Percentiles rank a stretch among this genome's conserved stretches.
Conservation (phyloP, 2,329 filamentous ascomycete genomes). For the Fusarium papillatum region DNA sequence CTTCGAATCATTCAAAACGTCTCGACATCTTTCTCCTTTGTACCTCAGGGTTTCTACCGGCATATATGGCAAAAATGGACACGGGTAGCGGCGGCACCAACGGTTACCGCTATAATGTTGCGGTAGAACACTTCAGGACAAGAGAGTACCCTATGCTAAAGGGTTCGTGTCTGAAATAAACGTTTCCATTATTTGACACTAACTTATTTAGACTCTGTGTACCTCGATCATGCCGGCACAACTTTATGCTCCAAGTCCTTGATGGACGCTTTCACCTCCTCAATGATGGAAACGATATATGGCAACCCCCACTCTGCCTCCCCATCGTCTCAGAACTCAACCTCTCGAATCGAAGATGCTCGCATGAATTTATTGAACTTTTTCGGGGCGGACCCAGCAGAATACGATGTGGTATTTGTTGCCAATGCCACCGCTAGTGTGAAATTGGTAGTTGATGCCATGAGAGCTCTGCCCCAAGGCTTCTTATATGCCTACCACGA, state of each 20-base stretch:
- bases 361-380: conserved; percentile 80
- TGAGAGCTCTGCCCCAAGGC: conserved; percentile 76
- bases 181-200: background rate
- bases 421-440: conserved; percentile 93
- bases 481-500: conserved; percentile 89
- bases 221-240: conserved; percentile 97
- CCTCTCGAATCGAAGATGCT: conserved; percentile 80
- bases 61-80: conserved; percentile 9
- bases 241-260: conserved; percentile 85
- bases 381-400: conserved; percentile 83
- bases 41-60: background rate
- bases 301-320: conserved; percentile 95
- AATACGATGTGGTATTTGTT: conserved; percentile 92
- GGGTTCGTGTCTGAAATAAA: conserved; percentile 58
- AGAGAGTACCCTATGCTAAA: conserved; percentile 78
- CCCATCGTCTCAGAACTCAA: conserved; percentile 82
- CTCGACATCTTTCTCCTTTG: background rate
- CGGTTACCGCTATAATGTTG: conserved; percentile 65
- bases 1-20: background rate
- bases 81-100: conserved; percentile 5
- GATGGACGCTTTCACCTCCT: conserved; percentile 83
- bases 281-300: conserved; percentile 84
- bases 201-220: conserved; percentile 72
- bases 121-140: conserved; percentile 70
- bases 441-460: conserved; percentile 86